Percentiles rank a stretch among this genome's conserved stretches.
Conservation (phyloP, 2,329 filamentous ascomycete genomes). For the Curvularia eragrostidis region DNA sequence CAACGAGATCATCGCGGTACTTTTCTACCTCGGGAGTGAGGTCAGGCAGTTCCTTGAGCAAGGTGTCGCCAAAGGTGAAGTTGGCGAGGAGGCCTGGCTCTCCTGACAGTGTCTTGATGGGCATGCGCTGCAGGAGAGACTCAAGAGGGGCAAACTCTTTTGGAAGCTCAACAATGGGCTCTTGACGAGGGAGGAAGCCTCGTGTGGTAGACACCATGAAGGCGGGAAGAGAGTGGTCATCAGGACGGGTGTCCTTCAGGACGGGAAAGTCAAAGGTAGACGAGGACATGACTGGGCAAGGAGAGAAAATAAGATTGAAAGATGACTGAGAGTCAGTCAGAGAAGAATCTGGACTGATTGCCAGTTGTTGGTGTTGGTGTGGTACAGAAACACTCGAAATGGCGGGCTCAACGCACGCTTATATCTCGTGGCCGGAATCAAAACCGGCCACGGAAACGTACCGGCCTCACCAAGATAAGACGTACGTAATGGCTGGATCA, state of each 20-base stretch:
- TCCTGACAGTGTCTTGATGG: constrained; percentile 76
- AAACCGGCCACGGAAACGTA: constrained; percentile 42
- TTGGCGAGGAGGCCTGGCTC: constrained; percentile 77
- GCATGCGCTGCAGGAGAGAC: constrained; percentile 76
- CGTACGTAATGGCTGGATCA: constrained; percentile 49
- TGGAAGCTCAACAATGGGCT: constrained; percentile 65
- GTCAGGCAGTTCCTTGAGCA: constrained; percentile 77
- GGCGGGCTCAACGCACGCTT: constrained; percentile 34
- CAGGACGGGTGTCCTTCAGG: constrained; percentile 67
- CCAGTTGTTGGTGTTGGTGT: constrained; percentile 13
- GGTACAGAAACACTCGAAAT: constrained; percentile 13
- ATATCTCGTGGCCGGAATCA: constrained; percentile 47
- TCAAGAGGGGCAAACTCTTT: constrained; percentile 75
- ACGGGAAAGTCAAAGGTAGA: constrained; percentile 62
- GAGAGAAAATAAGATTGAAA: constrained; percentile 6
- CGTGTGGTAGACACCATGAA: constrained; percentile 81
- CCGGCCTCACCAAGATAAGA: constrained; percentile 46
- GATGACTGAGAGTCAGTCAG: constrained; percentile 2
- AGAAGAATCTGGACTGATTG: constrained; percentile 6
- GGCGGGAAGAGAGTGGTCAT: constrained; percentile 69
- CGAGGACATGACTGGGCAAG: constrained; percentile 51
- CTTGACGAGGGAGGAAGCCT: constrained; percentile 73
- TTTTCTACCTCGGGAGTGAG: constrained; percentile 75
- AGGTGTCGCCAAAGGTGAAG: constrained; percentile 75
- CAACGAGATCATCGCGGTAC: constrained; percentile 72